Base-by-base conservation (phyloP, 139 green algal species). In the Volvox africanus region DNA sequence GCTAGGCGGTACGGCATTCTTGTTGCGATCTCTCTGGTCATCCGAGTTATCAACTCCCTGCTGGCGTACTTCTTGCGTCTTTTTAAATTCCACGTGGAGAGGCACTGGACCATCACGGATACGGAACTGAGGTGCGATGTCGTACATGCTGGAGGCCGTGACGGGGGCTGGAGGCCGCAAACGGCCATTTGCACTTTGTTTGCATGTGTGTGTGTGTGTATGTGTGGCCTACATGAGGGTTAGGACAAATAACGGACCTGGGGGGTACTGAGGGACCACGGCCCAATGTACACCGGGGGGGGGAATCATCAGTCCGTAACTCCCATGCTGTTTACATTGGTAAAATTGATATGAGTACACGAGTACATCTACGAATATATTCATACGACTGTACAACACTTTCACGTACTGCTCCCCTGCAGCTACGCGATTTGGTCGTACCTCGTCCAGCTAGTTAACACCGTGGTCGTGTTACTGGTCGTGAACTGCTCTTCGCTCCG, bases 31-130 rank as follows among this genome's bases (percentile, higher is more conserved):
- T 91, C 87, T 11, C n/a, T 91, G 9, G 80, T 89, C 11, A 93
- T 95, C 30, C 91, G 89, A 1, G n/a, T 86, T 1, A 79, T 95
- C n/a, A 95, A 95, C 92, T 65, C 68, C 14, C 9, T 92, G n/a
- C 91, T 95, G 14, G 93, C 83, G 22, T 21, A 89, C 24, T 22
- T 94, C 35, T 78, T 90, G 36, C 30, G 88, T n/a, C 61, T 96
- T 33, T 30, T 93, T 26, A 44, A 61, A 26, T 91, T 92, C 82
- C 28, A 37, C 11, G 73, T 83, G 86, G 94, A 96, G 87, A 81
- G 79, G 75, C 94, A 96, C 89, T 93, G 89, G 92, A 95, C 92
- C 30, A 76, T 18, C 71, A 90, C 86, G 11, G 55, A 50, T 50
- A 83, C 86, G 37, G 86, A 90, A 44, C 69, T 90, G 30, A 90